phyloP scores from a whole-genome alignment of 805 yeast species.

The Ogataea salicorniae region DNA sequence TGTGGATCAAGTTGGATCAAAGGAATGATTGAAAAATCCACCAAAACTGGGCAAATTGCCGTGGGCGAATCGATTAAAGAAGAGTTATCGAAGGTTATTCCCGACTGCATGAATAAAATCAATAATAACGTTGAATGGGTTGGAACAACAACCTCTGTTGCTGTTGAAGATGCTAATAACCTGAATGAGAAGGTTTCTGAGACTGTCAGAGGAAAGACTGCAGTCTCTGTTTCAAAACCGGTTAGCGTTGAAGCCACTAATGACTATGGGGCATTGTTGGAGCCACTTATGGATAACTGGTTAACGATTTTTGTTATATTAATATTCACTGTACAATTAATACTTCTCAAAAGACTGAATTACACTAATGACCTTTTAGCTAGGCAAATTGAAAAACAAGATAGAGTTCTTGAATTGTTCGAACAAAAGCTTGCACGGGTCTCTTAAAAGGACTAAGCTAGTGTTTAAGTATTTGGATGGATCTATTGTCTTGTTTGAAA shows the following conservation, averaged over 20 bases:
- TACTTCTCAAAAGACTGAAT: slow-evolving; percentile 4
- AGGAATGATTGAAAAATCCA: slow-evolving; percentile 80
- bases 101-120: slow-evolving; percentile 3
- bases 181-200: background rate
- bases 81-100: slow-evolving; percentile 19
- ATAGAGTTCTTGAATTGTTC: background rate
- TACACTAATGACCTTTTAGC: background rate
- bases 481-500: no score
- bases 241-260: background rate
- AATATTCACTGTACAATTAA: slow-evolving; percentile 7
- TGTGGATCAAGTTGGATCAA: slow-evolving; percentile 89
- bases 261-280: slow-evolving; percentile 4
- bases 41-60: slow-evolving; percentile 70
- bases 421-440: background rate
- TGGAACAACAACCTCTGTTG: background rate
- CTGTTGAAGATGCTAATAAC: no score
- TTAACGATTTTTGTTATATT: slow-evolving; percentile 3
- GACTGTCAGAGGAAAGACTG: background rate
- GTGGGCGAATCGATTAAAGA: slow-evolving; percentile 42
- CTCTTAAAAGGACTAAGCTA: no score
- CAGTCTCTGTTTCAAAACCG: background rate
- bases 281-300: slow-evolving; percentile 9
- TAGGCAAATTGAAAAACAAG: background rate
- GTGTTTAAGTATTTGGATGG: no score
- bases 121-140: background rate